Conservation (phyloP, 2,329 filamentous ascomycete genomes). For the Chaetomium sp. region DNA sequence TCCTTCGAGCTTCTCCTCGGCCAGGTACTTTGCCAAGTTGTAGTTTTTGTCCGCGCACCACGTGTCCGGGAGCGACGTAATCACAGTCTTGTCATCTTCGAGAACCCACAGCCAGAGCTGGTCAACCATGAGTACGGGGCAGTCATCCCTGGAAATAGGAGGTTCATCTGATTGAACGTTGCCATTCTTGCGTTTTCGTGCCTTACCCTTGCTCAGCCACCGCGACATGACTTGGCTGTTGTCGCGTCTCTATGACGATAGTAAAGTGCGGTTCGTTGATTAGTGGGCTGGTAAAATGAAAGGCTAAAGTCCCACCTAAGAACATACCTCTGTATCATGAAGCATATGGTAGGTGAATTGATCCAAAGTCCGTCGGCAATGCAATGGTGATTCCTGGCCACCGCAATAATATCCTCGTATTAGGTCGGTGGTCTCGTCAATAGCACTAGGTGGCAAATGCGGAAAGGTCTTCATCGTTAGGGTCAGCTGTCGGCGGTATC, state of each 20-base stretch:
- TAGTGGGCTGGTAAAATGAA: too few species aligned
- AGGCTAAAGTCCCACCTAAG: too few species aligned
- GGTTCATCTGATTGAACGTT: too few species aligned
- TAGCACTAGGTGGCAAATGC: background rate
- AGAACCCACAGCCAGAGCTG: constrained; percentile 19
- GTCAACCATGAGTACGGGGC: constrained; percentile 19
- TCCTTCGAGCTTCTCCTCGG: background rate
- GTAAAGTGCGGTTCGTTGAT: too few species aligned
- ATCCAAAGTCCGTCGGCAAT: constrained; percentile 18
- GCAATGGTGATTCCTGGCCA: background rate
- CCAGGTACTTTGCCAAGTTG: constrained; percentile 8
- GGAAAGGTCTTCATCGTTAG: background rate
- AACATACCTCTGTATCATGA: constrained; percentile 6
- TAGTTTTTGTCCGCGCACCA: constrained; percentile 3
- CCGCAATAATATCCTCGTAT: background rate
- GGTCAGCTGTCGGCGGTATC: background rate
- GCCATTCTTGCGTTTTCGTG: background rate
- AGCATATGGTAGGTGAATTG: constrained; percentile 19
- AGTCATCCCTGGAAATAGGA: background rate
- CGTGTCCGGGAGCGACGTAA: constrained; percentile 19
- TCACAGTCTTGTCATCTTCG: constrained; percentile 13
- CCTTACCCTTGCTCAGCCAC: constrained; percentile 2
- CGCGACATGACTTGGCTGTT: constrained; percentile 15
- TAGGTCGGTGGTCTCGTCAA: background rate
- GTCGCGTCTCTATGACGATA: constrained; percentile 3